Conservation (phyloP, 2,329 filamentous ascomycete genomes). For the Curvularia eragrostidis region DNA sequence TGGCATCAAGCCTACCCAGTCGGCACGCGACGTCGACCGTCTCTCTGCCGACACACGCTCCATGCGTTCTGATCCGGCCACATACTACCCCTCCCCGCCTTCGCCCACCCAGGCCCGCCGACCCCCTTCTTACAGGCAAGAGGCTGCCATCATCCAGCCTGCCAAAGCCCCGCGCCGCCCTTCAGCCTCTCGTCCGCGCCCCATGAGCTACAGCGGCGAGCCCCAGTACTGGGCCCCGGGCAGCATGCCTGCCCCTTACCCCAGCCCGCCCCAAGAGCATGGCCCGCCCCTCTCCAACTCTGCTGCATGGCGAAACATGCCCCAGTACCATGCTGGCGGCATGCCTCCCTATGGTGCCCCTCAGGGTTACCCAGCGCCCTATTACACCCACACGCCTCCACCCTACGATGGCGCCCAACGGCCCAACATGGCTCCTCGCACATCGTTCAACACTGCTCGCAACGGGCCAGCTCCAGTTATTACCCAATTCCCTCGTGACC, state of each 20-base stretch:
- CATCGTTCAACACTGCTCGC: constrained; percentile 28
- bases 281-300: constrained; percentile 45
- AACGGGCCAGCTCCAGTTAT: constrained; percentile 29
- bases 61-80: constrained; percentile 41
- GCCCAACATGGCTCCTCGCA: constrained; percentile 31
- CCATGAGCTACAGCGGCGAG: constrained; percentile 44
- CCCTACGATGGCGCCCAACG: constrained; percentile 31
- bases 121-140: constrained; percentile 31
- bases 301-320: constrained; percentile 32
- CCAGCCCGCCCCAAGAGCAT: constrained; percentile 32
- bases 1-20: constrained; percentile 33
- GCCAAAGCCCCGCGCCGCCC: constrained; percentile 34
- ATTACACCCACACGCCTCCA: constrained; percentile 26
- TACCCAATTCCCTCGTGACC: constrained; percentile 31
- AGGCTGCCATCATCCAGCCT: constrained; percentile 41
- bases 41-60: constrained; percentile 33
- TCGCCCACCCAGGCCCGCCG: constrained; percentile 37
- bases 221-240: constrained; percentile 28
- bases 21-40: constrained; percentile 39
- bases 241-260: constrained; percentile 35
- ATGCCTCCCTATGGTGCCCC: constrained; percentile 22
- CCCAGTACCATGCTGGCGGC: constrained; percentile 12
- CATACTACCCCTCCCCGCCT: constrained; percentile 33
- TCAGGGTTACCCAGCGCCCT: constrained; percentile 22
- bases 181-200: constrained; percentile 35